Evolutionary conservation across 1,284 basidiomycete species (phyloP).

Genomic region (Leccinum fallax): DNA sequence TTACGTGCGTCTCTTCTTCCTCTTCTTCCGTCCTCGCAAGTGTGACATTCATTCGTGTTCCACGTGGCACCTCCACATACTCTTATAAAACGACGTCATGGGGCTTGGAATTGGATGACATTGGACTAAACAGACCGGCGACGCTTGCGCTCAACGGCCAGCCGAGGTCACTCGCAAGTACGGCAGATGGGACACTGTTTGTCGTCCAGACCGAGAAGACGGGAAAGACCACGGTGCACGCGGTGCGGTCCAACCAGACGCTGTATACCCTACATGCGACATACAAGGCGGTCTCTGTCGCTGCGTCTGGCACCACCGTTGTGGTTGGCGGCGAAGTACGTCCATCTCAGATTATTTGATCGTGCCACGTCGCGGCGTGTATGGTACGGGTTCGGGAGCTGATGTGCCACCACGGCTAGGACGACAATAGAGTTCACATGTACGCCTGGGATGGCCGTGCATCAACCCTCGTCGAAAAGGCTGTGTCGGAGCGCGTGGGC

Average conservation of each 20-base stretch:
- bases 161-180: conserved; percentile 69
- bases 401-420: conserved; percentile 5
- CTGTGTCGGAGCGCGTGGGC: conserved; percentile 69
- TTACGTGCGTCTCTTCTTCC: conserved; percentile 51
- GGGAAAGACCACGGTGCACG: conserved; percentile 66
- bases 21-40: neutral
- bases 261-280: conserved; percentile 56
- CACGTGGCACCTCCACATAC: neutral
- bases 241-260: conserved; percentile 66
- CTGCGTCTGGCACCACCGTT: conserved; percentile 53
- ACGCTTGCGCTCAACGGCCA: conserved; percentile 59
- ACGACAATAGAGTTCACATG: conserved; percentile 79
- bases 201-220: conserved; percentile 48
- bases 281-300: conserved; percentile 60
- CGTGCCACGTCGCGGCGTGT: neutral
- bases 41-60: neutral
- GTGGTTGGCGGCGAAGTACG: conserved; percentile 79
- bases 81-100: neutral
- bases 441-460: conserved; percentile 69
- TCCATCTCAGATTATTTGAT: neutral
- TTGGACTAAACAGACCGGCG: conserved; percentile 43
- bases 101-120: neutral
- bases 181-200: conserved; percentile 70
- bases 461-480: conserved; percentile 49
- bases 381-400: neutral